Evolutionary conservation across 2,329 filamentous ascomycete genomes (phyloP), one percentile per base, ranked within the genome.

Genomic region (Aspergillus sp.): DNA sequence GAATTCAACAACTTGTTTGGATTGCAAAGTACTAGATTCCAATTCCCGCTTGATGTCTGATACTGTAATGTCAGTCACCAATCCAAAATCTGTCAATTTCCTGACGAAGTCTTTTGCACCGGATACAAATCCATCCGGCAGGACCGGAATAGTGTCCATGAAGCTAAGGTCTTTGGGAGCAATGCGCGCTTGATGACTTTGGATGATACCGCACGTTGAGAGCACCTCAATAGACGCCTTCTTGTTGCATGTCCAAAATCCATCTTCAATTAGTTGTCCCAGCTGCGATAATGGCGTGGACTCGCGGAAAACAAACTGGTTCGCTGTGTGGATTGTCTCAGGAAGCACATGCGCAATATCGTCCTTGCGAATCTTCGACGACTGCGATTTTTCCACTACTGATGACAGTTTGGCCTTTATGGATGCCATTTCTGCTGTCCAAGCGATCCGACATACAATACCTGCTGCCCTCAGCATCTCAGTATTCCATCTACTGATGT

Each of bases 401-500:
- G 63, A 60, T 7, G 74, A 59, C 69, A 88, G 71, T 58, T 82
- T 85, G 45, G 68, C 66, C 52, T 83, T 83, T 23, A 96, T 75
- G 43, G 87, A 83, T 3, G 75, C 73, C 89, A 97, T 95, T 64
- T 96, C 90, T 53, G 88, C 85, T 7, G 83, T 77, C 71, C 94
- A 98, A 1, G 90, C 88, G 53, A 98, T 81, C 44, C 93, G 83
- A 51, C 89, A 87, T 54, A 95, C 84, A 55, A 98, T 90, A 37
- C 93, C 93, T 15, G 91, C 88, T 25, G 90, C 87, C 39, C 91
- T 82, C 35, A 98, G 76, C 76, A 98, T 88, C 64, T 97, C 93
- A 19, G 88, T 78, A 60, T 98, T 98, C 94, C 93, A 98, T 13
- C 84, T 89, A 53, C 90, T 85, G 13, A 98, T 91, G 76, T 90